Percentiles rank a stretch among this genome's conserved stretches.
These are phyloP conservation scores for Mollisiaceae sp. DNA, from an alignment of 2,329 filamentous ascomycete species.

Conservation along the genomic window DNA sequence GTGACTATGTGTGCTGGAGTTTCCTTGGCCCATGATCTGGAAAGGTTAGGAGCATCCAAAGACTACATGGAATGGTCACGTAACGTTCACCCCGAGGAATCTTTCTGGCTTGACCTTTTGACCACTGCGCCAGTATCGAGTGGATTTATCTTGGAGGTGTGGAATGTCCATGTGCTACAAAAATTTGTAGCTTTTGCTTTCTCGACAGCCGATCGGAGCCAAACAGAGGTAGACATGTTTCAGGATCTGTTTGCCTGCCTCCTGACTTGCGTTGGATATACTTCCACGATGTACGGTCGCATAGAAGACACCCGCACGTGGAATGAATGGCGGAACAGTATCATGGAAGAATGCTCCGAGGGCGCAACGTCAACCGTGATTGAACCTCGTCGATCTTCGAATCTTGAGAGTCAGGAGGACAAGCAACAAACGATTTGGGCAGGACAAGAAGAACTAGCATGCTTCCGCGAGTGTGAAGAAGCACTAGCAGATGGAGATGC, in stretches of 20 bases:
- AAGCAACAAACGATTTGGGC: too few species aligned
- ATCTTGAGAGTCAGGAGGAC: too few species aligned
- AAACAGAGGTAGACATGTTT: not conserved
- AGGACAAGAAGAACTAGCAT: not conserved
- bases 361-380: too few species aligned
- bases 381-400: too few species aligned
- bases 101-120: not conserved
- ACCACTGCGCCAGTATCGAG: not conserved
- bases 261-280: not conserved
- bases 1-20: not conserved
- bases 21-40: not conserved
- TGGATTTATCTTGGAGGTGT: not conserved
- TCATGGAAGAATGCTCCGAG: not conserved
- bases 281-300: not conserved
- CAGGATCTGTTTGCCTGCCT: not conserved
- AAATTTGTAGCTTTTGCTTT: not conserved
- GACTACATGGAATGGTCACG: not conserved
- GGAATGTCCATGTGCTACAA: slow-evolving; percentile 1
- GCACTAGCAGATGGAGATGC: not conserved
- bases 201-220: not conserved
- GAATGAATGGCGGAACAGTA: not conserved
- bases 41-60: not conserved
- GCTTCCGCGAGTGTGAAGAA: not conserved
- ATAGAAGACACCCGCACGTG: not conserved
- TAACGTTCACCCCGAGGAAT: not conserved